These are phyloP conservation scores for Thalassiosira mediterranea DNA, from an alignment of 352 stramenopile genomes.

Conservation along the genomic window DNA sequence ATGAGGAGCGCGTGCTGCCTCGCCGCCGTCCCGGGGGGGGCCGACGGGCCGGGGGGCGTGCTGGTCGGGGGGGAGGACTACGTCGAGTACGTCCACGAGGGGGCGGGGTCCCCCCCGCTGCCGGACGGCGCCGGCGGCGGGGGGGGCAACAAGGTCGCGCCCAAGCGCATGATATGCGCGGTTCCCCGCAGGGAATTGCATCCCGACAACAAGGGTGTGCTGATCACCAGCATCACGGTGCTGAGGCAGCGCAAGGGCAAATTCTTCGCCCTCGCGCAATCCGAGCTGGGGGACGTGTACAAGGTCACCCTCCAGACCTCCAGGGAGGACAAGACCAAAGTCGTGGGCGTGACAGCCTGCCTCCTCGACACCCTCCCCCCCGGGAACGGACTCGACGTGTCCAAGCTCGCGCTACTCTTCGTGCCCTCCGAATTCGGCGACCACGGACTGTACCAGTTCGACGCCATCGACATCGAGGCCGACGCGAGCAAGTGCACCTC, in stretches of 20 bases:
- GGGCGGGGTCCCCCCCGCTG: slow-evolving; percentile 86
- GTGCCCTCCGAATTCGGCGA: slow-evolving; percentile 96
- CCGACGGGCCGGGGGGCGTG: slow-evolving; percentile 90
- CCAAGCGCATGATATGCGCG: slow-evolving; percentile 68
- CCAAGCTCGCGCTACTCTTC: slow-evolving; percentile 96
- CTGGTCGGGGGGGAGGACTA: slow-evolving; percentile 96
- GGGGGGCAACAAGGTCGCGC: slow-evolving; percentile 5
- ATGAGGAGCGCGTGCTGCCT: slow-evolving; percentile 93
- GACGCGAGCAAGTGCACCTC: slow-evolving; percentile 58
- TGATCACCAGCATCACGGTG: slow-evolving; percentile 92
- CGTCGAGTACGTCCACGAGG: slow-evolving; percentile 97
- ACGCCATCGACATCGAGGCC: slow-evolving; percentile 93
- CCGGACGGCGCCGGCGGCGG: neutral
- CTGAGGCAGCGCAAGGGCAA: slow-evolving; percentile 92
- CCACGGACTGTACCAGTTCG: slow-evolving; percentile 97
- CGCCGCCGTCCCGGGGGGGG: slow-evolving; percentile 87
- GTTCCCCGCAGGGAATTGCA: slow-evolving; percentile 86
- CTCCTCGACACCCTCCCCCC: slow-evolving; percentile 97
- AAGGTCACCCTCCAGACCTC: slow-evolving; percentile 94
- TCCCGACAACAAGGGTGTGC: slow-evolving; percentile 83
- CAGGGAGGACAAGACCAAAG: slow-evolving; percentile 81
- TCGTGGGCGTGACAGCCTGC: slow-evolving; percentile 62
- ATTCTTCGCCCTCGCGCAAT: slow-evolving; percentile 98
- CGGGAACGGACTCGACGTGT: slow-evolving; percentile 94
- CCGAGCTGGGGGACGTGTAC: slow-evolving; percentile 98